A percentile compares a stretch with the other conserved stretches of the same genome.
Conservation (phyloP, 1,284 basidiomycete species). For the Ustilago trichophora region DNA sequence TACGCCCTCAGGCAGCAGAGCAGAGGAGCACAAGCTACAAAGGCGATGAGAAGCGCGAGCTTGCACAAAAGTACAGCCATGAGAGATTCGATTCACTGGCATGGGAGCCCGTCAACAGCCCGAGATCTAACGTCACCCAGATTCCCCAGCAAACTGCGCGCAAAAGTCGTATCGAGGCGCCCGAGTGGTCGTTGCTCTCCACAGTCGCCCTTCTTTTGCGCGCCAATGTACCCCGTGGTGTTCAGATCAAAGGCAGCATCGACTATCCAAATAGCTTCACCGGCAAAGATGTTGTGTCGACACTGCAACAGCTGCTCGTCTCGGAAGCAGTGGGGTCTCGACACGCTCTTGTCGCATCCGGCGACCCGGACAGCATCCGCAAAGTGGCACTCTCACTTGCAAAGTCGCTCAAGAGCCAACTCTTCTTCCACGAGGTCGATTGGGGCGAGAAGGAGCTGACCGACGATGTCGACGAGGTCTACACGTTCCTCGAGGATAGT, state of each 20-base stretch:
- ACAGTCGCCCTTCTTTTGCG: slow-evolving; percentile 86
- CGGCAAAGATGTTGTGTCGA: slow-evolving; percentile 59
- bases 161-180: background rate
- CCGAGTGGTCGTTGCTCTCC: slow-evolving; percentile 82
- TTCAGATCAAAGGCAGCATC: slow-evolving; percentile 73
- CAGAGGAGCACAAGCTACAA: slow-evolving; percentile 2
- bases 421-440: slow-evolving; percentile 97
- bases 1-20: background rate
- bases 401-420: slow-evolving; percentile 84
- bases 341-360: slow-evolving; percentile 64
- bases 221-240: slow-evolving; percentile 83
- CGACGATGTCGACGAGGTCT: slow-evolving; percentile 93
- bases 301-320: slow-evolving; percentile 47
- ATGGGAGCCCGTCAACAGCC: slow-evolving; percentile 33
- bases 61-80: slow-evolving; percentile 16
- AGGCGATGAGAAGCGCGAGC: slow-evolving; percentile 3
- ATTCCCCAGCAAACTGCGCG: background rate
- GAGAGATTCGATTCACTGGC: slow-evolving; percentile 35
- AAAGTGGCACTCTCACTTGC: slow-evolving; percentile 85
- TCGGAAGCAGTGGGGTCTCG: slow-evolving; percentile 62
- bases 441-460: slow-evolving; percentile 85
- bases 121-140: slow-evolving; percentile 3
- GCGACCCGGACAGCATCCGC: slow-evolving; percentile 61
- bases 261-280: slow-evolving; percentile 64
- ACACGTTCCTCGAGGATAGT: slow-evolving; percentile 88